Evolutionary conservation across 2,329 filamentous ascomycete species (phyloP), one percentile per base, ranked within the genome.

Genomic region (Trichophyton simii): DNA sequence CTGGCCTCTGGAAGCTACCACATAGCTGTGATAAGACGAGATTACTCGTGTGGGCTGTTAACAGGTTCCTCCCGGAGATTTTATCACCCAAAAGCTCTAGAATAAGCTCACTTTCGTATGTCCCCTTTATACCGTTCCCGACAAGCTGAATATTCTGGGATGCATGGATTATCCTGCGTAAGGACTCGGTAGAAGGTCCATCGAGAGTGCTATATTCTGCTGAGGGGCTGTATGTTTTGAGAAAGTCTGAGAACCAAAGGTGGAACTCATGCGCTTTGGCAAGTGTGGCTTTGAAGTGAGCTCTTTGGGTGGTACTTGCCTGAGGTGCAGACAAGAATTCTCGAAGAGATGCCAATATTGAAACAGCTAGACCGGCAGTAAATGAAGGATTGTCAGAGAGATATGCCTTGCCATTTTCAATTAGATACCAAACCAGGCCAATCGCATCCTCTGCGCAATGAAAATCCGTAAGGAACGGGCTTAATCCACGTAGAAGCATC

Each of bases 381-480:
- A 96, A 96, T 0, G 85, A 86, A 0, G 90, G 85, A 0, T 81
- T 79, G 36, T 82, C 78, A 2, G 72, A 75, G 3, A 99, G 78
- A 70, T 92, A 85, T 3, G 75, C 67, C 15, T 77, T 76, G 6
- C 92, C 91, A 59, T 82, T 81, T 4, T 82, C 78, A 13, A 97
- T 78, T 1, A 99, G 80, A 72, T 95, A 96, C 71, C 90, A 87
- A 63, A 88, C 85, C 38, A 99, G 82, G 0, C 91, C 92, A 52
- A 97, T 80, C 1, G 89, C 86, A 75, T 99, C 94, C 69, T 96
- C 89, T 8, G 91, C 88, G 72, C 92, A 97, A 69, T 95, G 87
- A 0, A 86, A 81, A 66, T 97, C 87, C 0, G 87, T 86, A 4
- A 97, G 78, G 66, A 91, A 95, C 0, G 85, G 84, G 8, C 87